Evolutionary conservation across 2,329 filamentous ascomycete species (phyloP).

Genomic region (Orbilia quercus): DNA sequence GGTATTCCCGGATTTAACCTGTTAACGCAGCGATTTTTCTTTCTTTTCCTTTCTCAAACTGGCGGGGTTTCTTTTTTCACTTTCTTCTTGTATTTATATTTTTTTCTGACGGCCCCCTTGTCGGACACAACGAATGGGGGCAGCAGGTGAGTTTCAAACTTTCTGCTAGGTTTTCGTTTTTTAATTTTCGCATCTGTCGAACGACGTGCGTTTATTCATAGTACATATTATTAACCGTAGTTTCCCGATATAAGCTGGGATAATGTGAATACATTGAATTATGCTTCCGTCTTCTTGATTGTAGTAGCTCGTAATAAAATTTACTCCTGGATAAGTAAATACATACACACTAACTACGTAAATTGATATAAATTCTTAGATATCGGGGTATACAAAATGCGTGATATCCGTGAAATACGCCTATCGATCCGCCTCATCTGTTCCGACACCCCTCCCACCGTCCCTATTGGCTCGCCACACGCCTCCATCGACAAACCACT

Average conservation of each 20-base stretch:
- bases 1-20: background rate
- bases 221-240: background rate
- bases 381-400: too few relatives aligned
- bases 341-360: too few relatives aligned
- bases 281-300: background rate
- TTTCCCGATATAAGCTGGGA: background rate
- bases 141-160: constrained; percentile 6
- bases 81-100: constrained; percentile 54
- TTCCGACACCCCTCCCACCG: constrained; percentile 70
- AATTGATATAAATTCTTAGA: too few relatives aligned
- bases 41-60: too few relatives aligned
- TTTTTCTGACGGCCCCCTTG: background rate
- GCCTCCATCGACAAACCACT: constrained; percentile 81
- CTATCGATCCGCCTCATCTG: constrained; percentile 28
- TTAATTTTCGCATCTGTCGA: background rate
- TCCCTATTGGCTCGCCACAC: constrained; percentile 91
- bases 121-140: background rate
- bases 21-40: background rate
- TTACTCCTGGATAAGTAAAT: too few relatives aligned
- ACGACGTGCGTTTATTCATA: background rate
- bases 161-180: constrained; percentile 23
- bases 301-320: too few relatives aligned
- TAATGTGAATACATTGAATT: background rate
- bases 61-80: background rate
- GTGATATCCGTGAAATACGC: too few relatives aligned